A percentile compares a stretch with the other conserved stretches of the same genome.
Conservation (phyloP, 2,329 filamentous ascomycete species). For the Stachybotrys echinatus region DNA sequence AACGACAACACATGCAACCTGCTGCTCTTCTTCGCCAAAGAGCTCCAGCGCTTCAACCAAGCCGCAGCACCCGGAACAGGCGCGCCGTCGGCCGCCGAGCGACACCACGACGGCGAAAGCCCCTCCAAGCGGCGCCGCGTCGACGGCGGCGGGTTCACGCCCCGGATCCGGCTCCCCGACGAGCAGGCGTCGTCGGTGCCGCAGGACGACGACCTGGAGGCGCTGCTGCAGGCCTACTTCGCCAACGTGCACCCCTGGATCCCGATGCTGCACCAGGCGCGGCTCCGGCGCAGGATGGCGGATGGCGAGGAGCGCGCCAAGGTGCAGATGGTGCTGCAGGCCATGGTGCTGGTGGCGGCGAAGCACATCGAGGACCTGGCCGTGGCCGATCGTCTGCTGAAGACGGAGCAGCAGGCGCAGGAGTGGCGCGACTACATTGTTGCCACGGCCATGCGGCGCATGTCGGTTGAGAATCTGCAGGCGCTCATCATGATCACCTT, state of each 20-base stretch:
- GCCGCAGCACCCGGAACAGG: too few species aligned
- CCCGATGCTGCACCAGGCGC: conserved; percentile 28
- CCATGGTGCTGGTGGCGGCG: conserved; percentile 22
- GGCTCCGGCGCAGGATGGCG: conserved; percentile 17
- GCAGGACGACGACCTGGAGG: not conserved
- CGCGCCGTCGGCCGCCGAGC: not conserved
- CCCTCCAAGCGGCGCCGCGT: not conserved
- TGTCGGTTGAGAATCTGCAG: conserved; percentile 29
- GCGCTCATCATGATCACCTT: conserved; percentile 30
- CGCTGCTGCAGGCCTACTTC: conserved; percentile 27
- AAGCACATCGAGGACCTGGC: conserved; percentile 18
- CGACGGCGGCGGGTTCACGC: not conserved
- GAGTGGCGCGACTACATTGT: conserved; percentile 6
- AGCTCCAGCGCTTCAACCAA: too few species aligned
- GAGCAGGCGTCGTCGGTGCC: conserved; percentile 9
- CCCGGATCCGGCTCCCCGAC: not conserved
- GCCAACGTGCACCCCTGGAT: conserved; percentile 31
- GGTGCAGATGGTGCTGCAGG: conserved; percentile 25
- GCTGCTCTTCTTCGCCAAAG: too few species aligned
- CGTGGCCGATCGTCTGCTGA: not conserved
- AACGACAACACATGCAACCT: too few species aligned
- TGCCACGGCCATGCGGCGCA: conserved; percentile 20
- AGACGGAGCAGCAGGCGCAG: not conserved
- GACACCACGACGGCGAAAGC: not conserved
- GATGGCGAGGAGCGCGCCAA: conserved; percentile 13